These are phyloP conservation scores for Microcos paniculata DNA, from an alignment of 345 rosid genomes.

Conservation along the genomic window DNA sequence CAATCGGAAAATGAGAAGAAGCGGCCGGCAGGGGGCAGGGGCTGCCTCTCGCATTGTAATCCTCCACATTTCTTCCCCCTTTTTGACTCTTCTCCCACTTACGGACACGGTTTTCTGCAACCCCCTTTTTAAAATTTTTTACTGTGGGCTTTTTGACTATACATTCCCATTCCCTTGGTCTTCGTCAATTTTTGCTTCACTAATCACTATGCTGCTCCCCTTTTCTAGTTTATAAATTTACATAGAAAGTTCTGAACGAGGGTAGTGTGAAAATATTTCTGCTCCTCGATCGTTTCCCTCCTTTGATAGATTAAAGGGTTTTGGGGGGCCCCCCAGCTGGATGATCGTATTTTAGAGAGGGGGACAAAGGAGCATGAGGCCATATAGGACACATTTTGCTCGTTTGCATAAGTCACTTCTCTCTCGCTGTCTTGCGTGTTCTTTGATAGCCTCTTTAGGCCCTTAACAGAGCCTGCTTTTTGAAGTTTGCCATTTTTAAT, in stretches of 20 bases:
- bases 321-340: not conserved
- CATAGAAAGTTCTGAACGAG: too few species aligned
- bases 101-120: not conserved
- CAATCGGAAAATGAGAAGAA: conserved; percentile 3
- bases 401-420: not conserved
- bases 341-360: not conserved
- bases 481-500: not conserved
- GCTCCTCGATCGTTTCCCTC: not conserved
- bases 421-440: not conserved
- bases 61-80: not conserved
- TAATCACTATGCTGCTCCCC: not conserved
- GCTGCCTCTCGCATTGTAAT: not conserved
- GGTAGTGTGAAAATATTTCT: too few species aligned
- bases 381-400: not conserved
- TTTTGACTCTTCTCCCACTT: not conserved
- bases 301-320: not conserved
- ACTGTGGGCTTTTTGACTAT: conserved; percentile 12
- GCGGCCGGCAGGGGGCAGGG: too few species aligned
- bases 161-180: not conserved
- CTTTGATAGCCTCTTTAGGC: not conserved
- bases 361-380: not conserved
- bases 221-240: too few species aligned
- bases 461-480: not conserved
- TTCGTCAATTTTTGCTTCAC: not conserved
- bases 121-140: not conserved